Conservation (phyloP, 2,329 filamentous ascomycete genomes). For the Dothistroma pini region DNA sequence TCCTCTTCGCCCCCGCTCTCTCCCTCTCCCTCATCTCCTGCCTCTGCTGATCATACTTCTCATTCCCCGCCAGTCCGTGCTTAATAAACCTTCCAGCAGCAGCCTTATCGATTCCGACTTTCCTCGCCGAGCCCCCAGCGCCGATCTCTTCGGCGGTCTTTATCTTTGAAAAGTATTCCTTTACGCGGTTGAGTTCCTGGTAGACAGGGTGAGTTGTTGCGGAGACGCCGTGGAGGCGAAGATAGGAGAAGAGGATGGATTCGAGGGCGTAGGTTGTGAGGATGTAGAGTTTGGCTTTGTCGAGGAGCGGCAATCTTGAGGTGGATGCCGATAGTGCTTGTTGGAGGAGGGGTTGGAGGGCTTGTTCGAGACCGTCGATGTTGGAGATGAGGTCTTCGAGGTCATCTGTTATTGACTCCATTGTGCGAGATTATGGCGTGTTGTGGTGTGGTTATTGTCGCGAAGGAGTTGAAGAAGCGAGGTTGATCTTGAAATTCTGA, state of each 20-base stretch:
- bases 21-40: slow-evolving; percentile 38
- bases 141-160: slow-evolving; percentile 59
- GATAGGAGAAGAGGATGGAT: slow-evolving; percentile 78
- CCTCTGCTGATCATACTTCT: slow-evolving; percentile 42
- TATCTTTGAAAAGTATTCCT: slow-evolving; percentile 91
- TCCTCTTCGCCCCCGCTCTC: slow-evolving; percentile 35
- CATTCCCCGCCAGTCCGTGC: slow-evolving; percentile 62
- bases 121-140: slow-evolving; percentile 37
- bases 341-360: slow-evolving; percentile 68
- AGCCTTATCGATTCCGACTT: slow-evolving; percentile 65
- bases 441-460: slow-evolving; percentile 2
- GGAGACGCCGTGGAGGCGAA: slow-evolving; percentile 74
- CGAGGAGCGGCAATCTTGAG: slow-evolving; percentile 80
- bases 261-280: slow-evolving; percentile 85
- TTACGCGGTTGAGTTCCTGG: slow-evolving; percentile 78
- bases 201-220: slow-evolving; percentile 83
- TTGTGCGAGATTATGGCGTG: slow-evolving; percentile 28
- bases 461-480: neutral
- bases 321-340: slow-evolving; percentile 63
- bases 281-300: slow-evolving; percentile 93
- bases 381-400: slow-evolving; percentile 67
- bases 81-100: slow-evolving; percentile 80
- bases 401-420: slow-evolving; percentile 61
- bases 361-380: slow-evolving; percentile 73
- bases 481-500: slow-evolving; percentile 7